Percentiles rank a stretch among this genome's conserved stretches.
phyloP scores from a whole-genome alignment of 1,139 yeast genomes.

The Dujonia santamariae region DNA sequence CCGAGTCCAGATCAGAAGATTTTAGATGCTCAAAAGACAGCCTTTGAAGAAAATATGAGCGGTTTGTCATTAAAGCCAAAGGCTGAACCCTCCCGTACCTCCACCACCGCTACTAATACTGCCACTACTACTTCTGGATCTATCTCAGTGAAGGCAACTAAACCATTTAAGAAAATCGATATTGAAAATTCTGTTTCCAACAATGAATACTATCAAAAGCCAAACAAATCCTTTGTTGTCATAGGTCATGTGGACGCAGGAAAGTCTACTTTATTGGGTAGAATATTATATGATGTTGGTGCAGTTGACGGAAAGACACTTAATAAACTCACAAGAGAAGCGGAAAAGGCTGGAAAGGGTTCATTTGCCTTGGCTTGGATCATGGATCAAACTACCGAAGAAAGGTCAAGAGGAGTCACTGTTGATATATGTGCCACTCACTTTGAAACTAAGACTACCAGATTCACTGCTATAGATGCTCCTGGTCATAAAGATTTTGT shows the following conservation, averaged over 20 bases:
- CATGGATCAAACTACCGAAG: slow-evolving; percentile 93
- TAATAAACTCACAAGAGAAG: slow-evolving; percentile 74
- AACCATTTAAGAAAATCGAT: slow-evolving; percentile 41
- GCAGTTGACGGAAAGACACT: slow-evolving; percentile 77
- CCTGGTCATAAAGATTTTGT: slow-evolving; percentile 62
- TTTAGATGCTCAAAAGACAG: slow-evolving; percentile 56
- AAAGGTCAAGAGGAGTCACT: slow-evolving; percentile 87
- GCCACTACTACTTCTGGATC: no score
- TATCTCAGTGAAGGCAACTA: slow-evolving; percentile 32
- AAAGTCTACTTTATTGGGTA: slow-evolving; percentile 91
- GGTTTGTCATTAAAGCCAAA: slow-evolving; percentile 16
- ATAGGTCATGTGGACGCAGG: slow-evolving; percentile 99
- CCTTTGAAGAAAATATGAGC: slow-evolving; percentile 41
- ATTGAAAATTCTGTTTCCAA: slow-evolving; percentile 34
- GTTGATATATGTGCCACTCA: slow-evolving; percentile 86
- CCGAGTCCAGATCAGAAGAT: slow-evolving; percentile 87
- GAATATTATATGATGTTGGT: slow-evolving; percentile 77
- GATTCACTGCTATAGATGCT: slow-evolving; percentile 90
- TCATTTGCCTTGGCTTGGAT: slow-evolving; percentile 98
- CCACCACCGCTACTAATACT: neutral
- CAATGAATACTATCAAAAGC: slow-evolving; percentile 43
- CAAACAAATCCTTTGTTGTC: slow-evolving; percentile 76
- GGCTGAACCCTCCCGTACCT: slow-evolving; percentile 1
- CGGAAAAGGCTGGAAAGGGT: slow-evolving; percentile 80
- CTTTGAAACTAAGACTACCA: slow-evolving; percentile 63